These are phyloP conservation scores for Rhizomucor miehei DNA, from an alignment of 371 early-diverging fungal species.

Conservation along the genomic window DNA sequence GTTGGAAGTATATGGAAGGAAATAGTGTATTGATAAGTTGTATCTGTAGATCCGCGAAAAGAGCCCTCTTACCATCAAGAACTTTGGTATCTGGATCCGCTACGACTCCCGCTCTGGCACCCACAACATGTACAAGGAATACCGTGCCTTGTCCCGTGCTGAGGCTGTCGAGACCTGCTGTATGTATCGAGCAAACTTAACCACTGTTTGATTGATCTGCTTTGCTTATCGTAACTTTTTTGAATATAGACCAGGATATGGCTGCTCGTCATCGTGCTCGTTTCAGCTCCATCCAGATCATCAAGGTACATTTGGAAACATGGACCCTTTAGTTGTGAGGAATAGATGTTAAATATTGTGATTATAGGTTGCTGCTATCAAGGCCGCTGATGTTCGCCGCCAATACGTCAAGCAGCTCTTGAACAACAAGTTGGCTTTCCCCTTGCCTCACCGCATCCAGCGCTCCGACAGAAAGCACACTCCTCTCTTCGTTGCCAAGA, in stretches of 20 bases:
- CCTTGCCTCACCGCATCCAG: conserved; percentile 91
- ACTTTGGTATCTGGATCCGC: conserved; percentile 98
- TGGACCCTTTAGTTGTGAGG: not conserved
- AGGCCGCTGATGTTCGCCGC: conserved; percentile 86
- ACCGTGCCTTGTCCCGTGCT: conserved; percentile 92
- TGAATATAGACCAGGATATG: conserved; percentile 86
- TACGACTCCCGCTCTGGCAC: conserved; percentile 98
- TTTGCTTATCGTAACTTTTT: not conserved
- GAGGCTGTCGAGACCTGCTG: conserved; percentile 92
- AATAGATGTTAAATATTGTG: not conserved
- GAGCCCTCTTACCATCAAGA: conserved; percentile 89
- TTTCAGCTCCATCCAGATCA: conserved; percentile 94
- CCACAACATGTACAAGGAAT: conserved; percentile 99
- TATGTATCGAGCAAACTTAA: conserved; percentile 8
- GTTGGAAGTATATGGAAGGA: not conserved
- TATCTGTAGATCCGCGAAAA: conserved; percentile 82
- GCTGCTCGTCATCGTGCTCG: conserved; percentile 97
- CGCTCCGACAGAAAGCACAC: conserved; percentile 66
- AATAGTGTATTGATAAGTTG: not conserved
- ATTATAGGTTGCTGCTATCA: conserved; percentile 67
- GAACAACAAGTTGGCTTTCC: conserved; percentile 86
- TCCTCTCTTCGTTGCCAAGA: conserved; percentile 80
- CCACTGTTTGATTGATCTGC: not conserved
- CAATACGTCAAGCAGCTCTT: conserved; percentile 94
- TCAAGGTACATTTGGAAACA: conserved; percentile 46